Evolutionary conservation across 2,329 filamentous ascomycete species (phyloP).

Genomic region (Sclerotinia nivalis): DNA sequence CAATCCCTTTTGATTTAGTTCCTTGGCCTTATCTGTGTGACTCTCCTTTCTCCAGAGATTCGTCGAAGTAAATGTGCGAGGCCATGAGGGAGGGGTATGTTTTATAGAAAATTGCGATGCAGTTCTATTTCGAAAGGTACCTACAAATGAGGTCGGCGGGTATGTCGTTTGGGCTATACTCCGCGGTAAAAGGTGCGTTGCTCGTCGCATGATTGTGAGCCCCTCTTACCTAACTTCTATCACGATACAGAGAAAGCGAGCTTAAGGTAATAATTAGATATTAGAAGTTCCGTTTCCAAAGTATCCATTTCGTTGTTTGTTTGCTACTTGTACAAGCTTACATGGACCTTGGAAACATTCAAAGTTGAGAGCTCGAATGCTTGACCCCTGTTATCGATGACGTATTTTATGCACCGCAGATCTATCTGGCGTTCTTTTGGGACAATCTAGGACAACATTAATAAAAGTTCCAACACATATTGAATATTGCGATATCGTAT

Average conservation of each 20-base stretch:
- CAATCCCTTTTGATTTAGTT: constrained; percentile 32
- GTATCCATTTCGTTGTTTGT: neutral
- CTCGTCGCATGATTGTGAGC: constrained; percentile 16
- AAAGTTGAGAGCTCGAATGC: neutral
- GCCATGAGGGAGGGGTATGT: neutral
- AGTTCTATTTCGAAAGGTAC: constrained; percentile 9
- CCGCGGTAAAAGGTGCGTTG: constrained; percentile 20
- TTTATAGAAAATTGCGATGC: neutral
- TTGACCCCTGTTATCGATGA: constrained; percentile 8
- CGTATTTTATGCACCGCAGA: neutral
- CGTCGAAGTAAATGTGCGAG: constrained; percentile 13
- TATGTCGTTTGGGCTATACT: constrained; percentile 1
- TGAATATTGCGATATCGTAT: too few species aligned
- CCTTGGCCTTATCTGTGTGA: constrained; percentile 28
- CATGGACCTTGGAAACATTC: neutral
- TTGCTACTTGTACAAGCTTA: neutral
- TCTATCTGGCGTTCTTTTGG: neutral
- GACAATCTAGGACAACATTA: too few species aligned
- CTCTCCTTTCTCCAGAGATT: constrained; percentile 10
- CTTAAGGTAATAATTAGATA: neutral
- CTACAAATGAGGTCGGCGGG: neutral
- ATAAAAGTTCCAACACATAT: too few species aligned
- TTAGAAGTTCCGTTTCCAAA: neutral
- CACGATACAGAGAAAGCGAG: neutral
- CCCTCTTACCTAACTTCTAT: neutral